phyloP scores from a whole-genome alignment of 2,329 filamentous ascomycete genomes.

The Fusarium drepaniforme region DNA sequence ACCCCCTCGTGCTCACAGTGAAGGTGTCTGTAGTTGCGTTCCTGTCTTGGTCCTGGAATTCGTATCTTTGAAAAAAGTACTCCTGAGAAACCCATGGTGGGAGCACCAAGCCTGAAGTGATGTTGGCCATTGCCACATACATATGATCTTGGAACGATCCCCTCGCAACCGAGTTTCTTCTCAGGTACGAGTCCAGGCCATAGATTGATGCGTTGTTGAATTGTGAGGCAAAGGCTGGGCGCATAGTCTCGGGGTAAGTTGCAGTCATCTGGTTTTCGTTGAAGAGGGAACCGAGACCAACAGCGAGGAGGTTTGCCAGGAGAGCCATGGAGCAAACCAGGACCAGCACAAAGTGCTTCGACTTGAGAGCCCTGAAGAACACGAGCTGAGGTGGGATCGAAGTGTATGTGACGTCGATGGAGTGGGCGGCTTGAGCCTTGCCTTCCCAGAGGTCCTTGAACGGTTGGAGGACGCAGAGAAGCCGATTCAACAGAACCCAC shows the following conservation, averaged over 20 bases:
- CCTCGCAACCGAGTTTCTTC: no score
- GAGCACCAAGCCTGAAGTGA: slow-evolving; percentile 55
- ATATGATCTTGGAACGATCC: slow-evolving; percentile 31
- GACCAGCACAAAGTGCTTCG: slow-evolving; percentile 59
- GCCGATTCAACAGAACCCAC: slow-evolving; percentile 66
- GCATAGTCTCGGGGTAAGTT: slow-evolving; percentile 17
- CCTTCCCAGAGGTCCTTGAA: slow-evolving; percentile 62
- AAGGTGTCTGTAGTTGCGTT: slow-evolving; percentile 1
- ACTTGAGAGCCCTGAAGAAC: slow-evolving; percentile 57
- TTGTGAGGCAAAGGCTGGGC: slow-evolving; percentile 13
- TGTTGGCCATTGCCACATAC: slow-evolving; percentile 59
- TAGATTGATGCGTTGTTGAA: slow-evolving; percentile 40
- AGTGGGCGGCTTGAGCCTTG: slow-evolving; percentile 45
- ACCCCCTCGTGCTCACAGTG: slow-evolving; percentile 43
- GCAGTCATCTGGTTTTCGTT: slow-evolving; percentile 47
- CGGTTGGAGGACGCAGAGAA: slow-evolving; percentile 66
- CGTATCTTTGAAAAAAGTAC: slow-evolving; percentile 62
- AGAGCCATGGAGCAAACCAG: slow-evolving; percentile 62
- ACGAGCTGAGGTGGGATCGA: slow-evolving; percentile 67
- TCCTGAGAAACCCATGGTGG: slow-evolving; percentile 62
- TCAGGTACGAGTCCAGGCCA: no score
- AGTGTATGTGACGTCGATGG: slow-evolving; percentile 61
- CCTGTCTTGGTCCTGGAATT: not conserved
- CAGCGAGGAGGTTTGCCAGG: slow-evolving; percentile 64
- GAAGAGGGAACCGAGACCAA: slow-evolving; percentile 65